phyloP scores from a whole-genome alignment of 257 asterid species.

The Nicotiana knightiana region DNA sequence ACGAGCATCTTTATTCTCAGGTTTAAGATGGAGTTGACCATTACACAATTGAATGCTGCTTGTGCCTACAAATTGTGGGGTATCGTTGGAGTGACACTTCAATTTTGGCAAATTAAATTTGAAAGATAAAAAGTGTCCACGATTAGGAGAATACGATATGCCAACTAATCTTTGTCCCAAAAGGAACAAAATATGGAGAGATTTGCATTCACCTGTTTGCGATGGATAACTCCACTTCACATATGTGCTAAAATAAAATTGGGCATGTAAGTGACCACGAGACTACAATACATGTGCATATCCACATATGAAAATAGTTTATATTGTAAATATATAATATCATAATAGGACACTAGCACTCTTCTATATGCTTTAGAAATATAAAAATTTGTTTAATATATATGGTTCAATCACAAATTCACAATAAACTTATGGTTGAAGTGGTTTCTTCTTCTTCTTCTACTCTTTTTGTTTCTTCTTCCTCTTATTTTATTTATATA shows the following conservation, averaged over 20 bases:
- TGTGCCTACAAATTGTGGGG: not conserved
- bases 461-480: too few relatives aligned
- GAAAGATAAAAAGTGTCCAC: not conserved
- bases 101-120: not conserved
- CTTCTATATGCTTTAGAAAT: not conserved
- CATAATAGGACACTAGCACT: too few relatives aligned
- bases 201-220: not conserved
- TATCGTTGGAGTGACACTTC: not conserved
- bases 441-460: too few relatives aligned
- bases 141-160: not conserved
- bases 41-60: constrained; percentile 7
- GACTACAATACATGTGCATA: not conserved
- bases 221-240: not conserved
- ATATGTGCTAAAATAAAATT: not conserved
- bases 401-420: not conserved
- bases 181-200: not conserved
- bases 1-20: constrained; percentile 5
- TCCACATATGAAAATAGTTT: not conserved
- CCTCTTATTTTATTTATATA: too few relatives aligned
- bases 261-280: not conserved
- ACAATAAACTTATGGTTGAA: not conserved
- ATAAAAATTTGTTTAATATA: not conserved
- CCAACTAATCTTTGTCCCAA: not conserved
- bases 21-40: constrained; percentile 7
- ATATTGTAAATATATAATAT: not conserved